Base-by-base conservation (phyloP, 805 yeast species). In the Ogataea allantospora region DNA sequence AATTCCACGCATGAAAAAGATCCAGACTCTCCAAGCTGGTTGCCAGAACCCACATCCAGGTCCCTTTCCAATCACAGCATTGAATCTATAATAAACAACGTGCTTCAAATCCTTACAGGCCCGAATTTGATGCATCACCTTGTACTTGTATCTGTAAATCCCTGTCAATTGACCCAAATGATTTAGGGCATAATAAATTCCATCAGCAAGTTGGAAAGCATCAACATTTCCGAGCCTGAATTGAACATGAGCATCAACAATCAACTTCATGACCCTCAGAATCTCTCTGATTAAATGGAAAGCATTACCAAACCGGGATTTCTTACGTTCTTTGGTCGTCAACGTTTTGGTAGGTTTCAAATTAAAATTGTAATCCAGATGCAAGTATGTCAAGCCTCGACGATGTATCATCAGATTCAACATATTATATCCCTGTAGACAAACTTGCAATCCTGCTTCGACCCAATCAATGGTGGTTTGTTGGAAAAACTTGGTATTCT, bases 31-130 rank as follows among this genome's bases (percentile, higher is more conserved):
- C 99, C 98, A 93, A 1, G 96, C 86, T 0, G 99, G 99, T 56
- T 93, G 98, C 99, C 99, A 93, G 60, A 93, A 85, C 1, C 99
- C 99, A 66, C 95, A 86, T 0, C 99, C 99, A 1, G 99, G 98
- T 2, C 99, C 99, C 56, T 91, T 93, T 0, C 97, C 97, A 17
- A 93, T 84, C n/a, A 77, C 68, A 24, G 72, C 70, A 55, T 93
- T 93, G 66, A 93, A 93, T 44, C 83, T 70, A 47, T 86, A 73
- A 56, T 93, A 93, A 1, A 93, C 83, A 6, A 91, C 80, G 58
- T 93, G 99, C 62, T 93, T 93, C 53, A 93, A 65, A 62, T 93
- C 99, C 58, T 93, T 93, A 60, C 97, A 88, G 2, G 95, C 89
- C 34, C 97, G 75, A 27, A 93, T 89, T 61, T 93, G 99, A 56